A percentile compares a stretch with the other conserved stretches of the same genome.
phyloP scores from a whole-genome alignment of 441 rosid species.

The Geranium incanum region DNA sequence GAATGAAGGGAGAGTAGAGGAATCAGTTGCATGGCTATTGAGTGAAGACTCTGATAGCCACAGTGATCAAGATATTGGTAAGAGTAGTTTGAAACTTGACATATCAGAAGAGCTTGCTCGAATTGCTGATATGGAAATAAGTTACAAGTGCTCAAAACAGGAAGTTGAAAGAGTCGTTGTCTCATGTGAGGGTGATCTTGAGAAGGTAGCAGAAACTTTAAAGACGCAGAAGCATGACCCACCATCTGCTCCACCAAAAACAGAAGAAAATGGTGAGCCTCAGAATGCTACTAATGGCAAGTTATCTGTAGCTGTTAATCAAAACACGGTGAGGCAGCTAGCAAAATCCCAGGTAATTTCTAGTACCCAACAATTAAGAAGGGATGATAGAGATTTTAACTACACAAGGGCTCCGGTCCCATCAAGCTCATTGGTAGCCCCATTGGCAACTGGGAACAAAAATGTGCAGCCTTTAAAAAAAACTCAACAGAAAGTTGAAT shows the following conservation, averaged over 20 bases:
- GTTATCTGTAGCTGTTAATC: conserved; percentile 28
- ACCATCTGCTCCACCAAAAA: conserved; percentile 38
- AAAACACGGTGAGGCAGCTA: conserved; percentile 36
- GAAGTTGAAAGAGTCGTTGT: conserved; percentile 77
- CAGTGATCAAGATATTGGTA: conserved; percentile 27
- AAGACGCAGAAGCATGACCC: conserved; percentile 41
- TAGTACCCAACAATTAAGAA: conserved; percentile 34
- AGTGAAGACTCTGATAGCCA: conserved; percentile 40
- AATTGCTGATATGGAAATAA: conserved; percentile 42
- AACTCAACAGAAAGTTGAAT: conserved; percentile 50
- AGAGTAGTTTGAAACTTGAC: conserved; percentile 45
- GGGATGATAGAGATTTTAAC: conserved; percentile 62
- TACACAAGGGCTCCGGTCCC: conserved; percentile 41
- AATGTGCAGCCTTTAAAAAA: conserved; percentile 52
- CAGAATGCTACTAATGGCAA: conserved; percentile 33
- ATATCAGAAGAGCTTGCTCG: conserved; percentile 57
- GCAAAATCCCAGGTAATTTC: conserved; percentile 29
- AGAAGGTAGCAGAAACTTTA: conserved; percentile 47
- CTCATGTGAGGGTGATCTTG: conserved; percentile 63
- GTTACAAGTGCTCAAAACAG: conserved; percentile 57
- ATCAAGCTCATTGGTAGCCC: conserved; percentile 28
- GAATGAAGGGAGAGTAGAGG: conserved; percentile 78
- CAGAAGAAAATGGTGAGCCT: conserved; percentile 45
- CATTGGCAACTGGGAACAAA: conserved; percentile 36
- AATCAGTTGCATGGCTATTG: conserved; percentile 75